These are phyloP conservation scores for Debaryomycetaceae sp. DNA, from an alignment of 1,139 yeast genomes.

Conservation along the genomic window DNA sequence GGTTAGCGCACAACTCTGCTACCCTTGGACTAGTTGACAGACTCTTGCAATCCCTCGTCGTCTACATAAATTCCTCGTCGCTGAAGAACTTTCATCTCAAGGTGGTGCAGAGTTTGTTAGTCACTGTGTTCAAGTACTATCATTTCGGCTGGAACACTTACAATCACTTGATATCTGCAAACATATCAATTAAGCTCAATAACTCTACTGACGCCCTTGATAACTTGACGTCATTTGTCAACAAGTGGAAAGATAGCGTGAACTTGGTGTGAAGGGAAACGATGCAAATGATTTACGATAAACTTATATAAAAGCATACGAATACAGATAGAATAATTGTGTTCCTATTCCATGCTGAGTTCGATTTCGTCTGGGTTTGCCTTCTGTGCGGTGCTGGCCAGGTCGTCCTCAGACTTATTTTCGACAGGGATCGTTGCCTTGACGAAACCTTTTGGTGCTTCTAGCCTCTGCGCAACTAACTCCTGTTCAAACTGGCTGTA, in stretches of 20 bases:
- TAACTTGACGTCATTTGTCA: slow-evolving; percentile 35
- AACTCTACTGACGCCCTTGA: slow-evolving; percentile 28
- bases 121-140: slow-evolving; percentile 34
- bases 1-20: no score
- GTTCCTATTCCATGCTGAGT: slow-evolving; percentile 43
- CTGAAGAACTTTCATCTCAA: slow-evolving; percentile 29
- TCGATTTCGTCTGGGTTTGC: slow-evolving; percentile 64
- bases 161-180: slow-evolving; percentile 28
- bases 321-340: slow-evolving; percentile 1
- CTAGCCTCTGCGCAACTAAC: slow-evolving; percentile 18
- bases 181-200: slow-evolving; percentile 37
- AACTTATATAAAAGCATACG: slow-evolving; percentile 1
- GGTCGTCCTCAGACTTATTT: not conserved
- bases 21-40: slow-evolving; percentile 15
- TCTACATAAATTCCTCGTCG: slow-evolving; percentile 29
- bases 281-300: not conserved
- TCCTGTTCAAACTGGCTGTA: slow-evolving; percentile 31
- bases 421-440: slow-evolving; percentile 24
- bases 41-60: slow-evolving; percentile 32
- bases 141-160: slow-evolving; percentile 42
- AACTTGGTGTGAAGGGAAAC: slow-evolving; percentile 1
- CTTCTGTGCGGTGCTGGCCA: slow-evolving; percentile 3
- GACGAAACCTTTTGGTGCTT: slow-evolving; percentile 55
- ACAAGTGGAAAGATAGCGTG: slow-evolving; percentile 34
- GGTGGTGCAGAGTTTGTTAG: slow-evolving; percentile 31